These are phyloP conservation scores for Ophiostoma himal-ulmi DNA, from an alignment of 2,329 filamentous ascomycete genomes.

Conservation along the genomic window DNA sequence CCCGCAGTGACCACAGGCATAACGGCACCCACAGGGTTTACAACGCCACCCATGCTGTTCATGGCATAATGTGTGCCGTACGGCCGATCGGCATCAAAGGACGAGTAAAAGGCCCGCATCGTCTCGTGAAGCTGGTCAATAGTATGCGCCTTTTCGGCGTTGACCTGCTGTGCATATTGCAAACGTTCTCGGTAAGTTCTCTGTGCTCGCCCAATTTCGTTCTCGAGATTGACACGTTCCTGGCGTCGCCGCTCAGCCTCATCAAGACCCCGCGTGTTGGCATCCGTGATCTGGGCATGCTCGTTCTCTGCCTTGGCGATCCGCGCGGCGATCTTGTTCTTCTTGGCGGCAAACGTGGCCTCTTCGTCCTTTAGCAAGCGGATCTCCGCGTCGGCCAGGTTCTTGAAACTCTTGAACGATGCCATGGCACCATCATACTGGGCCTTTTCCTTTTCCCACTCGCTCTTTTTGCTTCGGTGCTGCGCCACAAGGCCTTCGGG, in stretches of 20 bases:
- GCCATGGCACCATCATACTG: slow-evolving; percentile 55
- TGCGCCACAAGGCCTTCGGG: slow-evolving; percentile 56
- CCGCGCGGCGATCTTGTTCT: slow-evolving; percentile 65
- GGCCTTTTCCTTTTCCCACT: slow-evolving; percentile 50
- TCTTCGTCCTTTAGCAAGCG: slow-evolving; percentile 60
- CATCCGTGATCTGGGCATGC: slow-evolving; percentile 62
- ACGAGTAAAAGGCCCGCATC: slow-evolving; percentile 39
- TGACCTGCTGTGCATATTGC: slow-evolving; percentile 34
- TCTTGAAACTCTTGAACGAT: slow-evolving; percentile 53
- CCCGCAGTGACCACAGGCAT: not conserved
- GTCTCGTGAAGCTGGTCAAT: slow-evolving; percentile 35
- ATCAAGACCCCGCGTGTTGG: slow-evolving; percentile 59
- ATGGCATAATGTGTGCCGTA: slow-evolving; percentile 34
- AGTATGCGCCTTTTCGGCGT: slow-evolving; percentile 38
- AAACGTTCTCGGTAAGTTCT: slow-evolving; percentile 40
- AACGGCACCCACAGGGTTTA: not conserved
- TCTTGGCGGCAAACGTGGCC: slow-evolving; percentile 57
- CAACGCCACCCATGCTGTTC: not conserved
- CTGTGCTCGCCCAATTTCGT: slow-evolving; percentile 43
- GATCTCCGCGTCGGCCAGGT: slow-evolving; percentile 56
- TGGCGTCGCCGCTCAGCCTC: slow-evolving; percentile 56
- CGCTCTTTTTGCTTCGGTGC: slow-evolving; percentile 50
- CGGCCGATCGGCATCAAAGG: slow-evolving; percentile 38
- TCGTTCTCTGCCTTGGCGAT: slow-evolving; percentile 69
- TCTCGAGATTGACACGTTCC: slow-evolving; percentile 44